phyloP scores from a whole-genome alignment of 768 basidiomycete species.

The Rhodotorula babjevae region DNA sequence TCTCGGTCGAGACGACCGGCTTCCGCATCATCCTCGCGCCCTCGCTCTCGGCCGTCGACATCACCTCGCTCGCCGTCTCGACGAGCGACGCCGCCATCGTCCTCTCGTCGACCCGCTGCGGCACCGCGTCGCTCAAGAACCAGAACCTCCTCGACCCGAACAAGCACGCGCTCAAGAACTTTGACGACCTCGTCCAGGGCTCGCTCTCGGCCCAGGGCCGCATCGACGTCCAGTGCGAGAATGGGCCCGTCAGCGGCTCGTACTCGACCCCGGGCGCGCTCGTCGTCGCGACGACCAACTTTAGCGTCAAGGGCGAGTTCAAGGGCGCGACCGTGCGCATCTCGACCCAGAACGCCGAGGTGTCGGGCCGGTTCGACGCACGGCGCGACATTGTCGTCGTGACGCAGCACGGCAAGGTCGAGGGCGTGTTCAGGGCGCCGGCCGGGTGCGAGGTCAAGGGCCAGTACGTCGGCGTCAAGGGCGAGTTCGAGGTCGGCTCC shows the following conservation, averaged over 20 bases:
- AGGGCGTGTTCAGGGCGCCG: slow-evolving; percentile 3
- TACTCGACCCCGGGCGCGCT: neutral
- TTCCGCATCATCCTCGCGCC: slow-evolving; percentile 13
- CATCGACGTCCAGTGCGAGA: neutral
- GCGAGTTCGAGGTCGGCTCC: neutral
- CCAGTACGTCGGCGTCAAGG: neutral
- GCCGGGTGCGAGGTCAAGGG: neutral
- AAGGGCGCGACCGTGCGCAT: neutral
- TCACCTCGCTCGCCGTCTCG: neutral
- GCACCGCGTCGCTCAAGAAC: neutral
- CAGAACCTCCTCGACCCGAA: slow-evolving; percentile 7
- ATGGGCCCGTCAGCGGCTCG: neutral
- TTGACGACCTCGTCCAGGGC: slow-evolving; percentile 11
- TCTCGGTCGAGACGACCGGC: neutral
- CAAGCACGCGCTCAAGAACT: slow-evolving; percentile 2
- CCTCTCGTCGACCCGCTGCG: neutral
- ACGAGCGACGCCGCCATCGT: slow-evolving; percentile 14
- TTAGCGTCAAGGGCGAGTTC: neutral
- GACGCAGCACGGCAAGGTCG: neutral
- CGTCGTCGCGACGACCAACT: neutral
- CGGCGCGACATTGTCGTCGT: neutral
- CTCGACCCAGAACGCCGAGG: neutral
- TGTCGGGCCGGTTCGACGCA: neutral
- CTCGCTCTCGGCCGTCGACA: neutral
- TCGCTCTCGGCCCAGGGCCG: neutral